Evolutionary conservation across 371 early-diverging fungal species (phyloP), one percentile per base, ranked within the genome.

Genomic region (Rhizomucor miehei): DNA sequence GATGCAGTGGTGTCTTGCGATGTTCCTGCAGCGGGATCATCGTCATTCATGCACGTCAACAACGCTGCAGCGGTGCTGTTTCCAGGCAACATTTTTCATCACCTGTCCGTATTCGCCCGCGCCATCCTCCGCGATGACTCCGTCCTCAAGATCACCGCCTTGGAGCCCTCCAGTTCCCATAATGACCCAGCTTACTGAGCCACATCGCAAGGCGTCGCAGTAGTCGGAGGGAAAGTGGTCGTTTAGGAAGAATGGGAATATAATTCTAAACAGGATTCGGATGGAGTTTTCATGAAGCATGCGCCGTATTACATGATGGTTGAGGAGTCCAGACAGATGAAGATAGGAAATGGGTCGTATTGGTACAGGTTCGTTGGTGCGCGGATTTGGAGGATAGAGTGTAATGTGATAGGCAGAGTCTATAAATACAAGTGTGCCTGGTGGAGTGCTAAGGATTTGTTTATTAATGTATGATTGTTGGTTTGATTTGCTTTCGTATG

Each of bases 211-310:
- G n/a, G 73, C 59, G 37, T 79, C 69, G 36, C 75, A 71, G 51
- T 83, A 83, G 37, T 83, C 84, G 12, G 73, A 71, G 6, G 81
- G 81, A 39, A 83, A 81, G 47, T 83, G 84, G 37, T 83, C 84
- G 21, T 83, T 83, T 43, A 83, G 39, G 48, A 81, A 81, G 62
- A 83, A 83, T 0, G 84, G 84, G 29, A 79, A 69, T 0, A 80
- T 35, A 21, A 79, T 63, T 14, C 84, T 74, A 36, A 81, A 77
- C 16, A 79, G 24, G 19, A 80, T 68, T 3, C 84, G 77, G 2
- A 81, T 54, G 65, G 72, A 71, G 0, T 77, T 75, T 54, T 81
- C 84, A 2, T 54, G 60, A 3, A 64, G 54, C 53, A 80, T 60
- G 24, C 84, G 65, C 50, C 71, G 67, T 25, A 81, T 81, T 14